Base-by-base conservation (phyloP, 2,329 filamentous ascomycete species). In the Amauroascus niger region DNA sequence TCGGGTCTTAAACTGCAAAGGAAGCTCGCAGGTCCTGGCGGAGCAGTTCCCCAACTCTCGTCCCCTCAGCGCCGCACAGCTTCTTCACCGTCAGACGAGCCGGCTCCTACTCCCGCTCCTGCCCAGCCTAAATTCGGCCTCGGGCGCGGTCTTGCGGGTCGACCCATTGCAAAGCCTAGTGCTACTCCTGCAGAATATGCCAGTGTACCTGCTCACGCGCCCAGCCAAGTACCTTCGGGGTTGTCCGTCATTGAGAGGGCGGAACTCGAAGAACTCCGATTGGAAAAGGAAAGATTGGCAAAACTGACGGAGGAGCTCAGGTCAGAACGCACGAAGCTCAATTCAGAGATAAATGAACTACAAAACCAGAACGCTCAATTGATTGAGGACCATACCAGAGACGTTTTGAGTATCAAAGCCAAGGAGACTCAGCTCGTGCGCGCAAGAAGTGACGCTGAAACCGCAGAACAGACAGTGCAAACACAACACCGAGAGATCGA, bases 401-500 rank as follows among this genome's bases (percentile, higher is more conserved):
- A 98, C 63, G 88, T 96, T 0, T 77, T 98, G 40, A 93, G 89
- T 62, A 94, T 98, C 73, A 97, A 97, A 69, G 93, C 93, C 13
- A 98, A 98, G 71, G 93, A 98, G 69, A 97, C 93, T 2, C 93
- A 98, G 64, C 79, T 98, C 4, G 91, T 97, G 8, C 84, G 93
- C 43, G 90, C 93, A 9, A 80, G 90, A 52, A 89, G 87, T 60
- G 93, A 98, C 64, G 87, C 86, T 30, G 91, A 97, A 67, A 83
- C 87, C 0, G 87, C 90, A 0, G 89, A 96, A 66, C 84, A 89
- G 63, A 85, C 83, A 55, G 89, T 93, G 50, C 87, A 93, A 57
- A 84, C 87, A 54, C 79, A 95, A 51, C 79, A 86, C 58, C 82
- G 90, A 52, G 93, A 98, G 71, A 84, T 96, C 45, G 93, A 98